Base-by-base conservation (phyloP, 805 yeast genomes). In the Metschnikowia vanudenii region DNA sequence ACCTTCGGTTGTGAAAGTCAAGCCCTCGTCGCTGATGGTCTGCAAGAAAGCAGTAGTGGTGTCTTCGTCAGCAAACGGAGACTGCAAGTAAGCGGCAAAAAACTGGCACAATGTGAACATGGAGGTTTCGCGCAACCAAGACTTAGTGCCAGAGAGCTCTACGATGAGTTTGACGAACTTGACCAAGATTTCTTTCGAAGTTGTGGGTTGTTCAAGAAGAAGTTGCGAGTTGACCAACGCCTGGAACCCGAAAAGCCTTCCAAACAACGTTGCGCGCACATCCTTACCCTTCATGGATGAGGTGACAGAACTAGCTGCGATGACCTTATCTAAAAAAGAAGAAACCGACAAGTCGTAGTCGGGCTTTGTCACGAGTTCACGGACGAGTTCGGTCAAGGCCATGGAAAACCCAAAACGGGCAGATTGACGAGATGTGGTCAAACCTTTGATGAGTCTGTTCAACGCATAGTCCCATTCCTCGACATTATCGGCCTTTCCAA, bases 351-450 rank as follows among this genome's bases (percentile, higher is more conserved):
- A 73, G 41, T 52, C 57, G 43, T 65, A 50, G 18, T 62, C 58
- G 1, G 60, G 59, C 9, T 64, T 64, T 26, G 60, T 43, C 19
- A 75, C 58, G 11, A 70, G 59, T 36, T 65, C 68, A 7, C 64
- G 56, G 6, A 76, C 59, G 1, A 85, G 67, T 62, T 92, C 97
- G 0, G 91, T 80, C 37, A 92, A 67, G 37, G 96, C 92, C 76
- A 88, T 79, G 2, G 96, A 87, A 59, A 85, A 92, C 4, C 98
- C 98, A 24, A 88, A 67, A 46, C 97, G 73, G 1, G 96, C 94
- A 39, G 89, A 76, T 19, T 86, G 95, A 58, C 94, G 79, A 13
- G 90, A 78, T 5, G 96, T 85, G 4, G 89, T 74, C 28, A 92
- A 69, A 42, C 98, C 97, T 52, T 82, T 84, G 53, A 88, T 77